These are phyloP conservation scores for Plectranthus barbatus DNA, from an alignment of 257 asterid species.

Conservation along the genomic window DNA sequence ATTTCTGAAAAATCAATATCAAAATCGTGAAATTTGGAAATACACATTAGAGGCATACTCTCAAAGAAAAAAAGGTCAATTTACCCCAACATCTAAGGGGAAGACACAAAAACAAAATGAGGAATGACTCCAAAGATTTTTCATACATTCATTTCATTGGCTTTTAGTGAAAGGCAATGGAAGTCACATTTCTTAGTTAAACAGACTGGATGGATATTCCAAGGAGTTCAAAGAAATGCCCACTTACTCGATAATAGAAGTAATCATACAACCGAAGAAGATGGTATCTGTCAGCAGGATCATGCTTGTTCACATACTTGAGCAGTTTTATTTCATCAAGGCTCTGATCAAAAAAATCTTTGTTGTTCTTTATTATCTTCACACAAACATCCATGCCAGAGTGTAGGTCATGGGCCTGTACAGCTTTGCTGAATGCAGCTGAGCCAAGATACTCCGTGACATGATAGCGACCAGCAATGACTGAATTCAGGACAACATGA, in stretches of 20 bases:
- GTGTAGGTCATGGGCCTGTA: conserved; percentile 98
- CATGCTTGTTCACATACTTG: conserved; percentile 91
- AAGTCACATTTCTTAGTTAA: background rate
- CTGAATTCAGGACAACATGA: conserved; percentile 80
- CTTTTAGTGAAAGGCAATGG: background rate
- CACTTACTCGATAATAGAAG: conserved; percentile 89
- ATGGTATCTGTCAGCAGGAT: conserved; percentile 97
- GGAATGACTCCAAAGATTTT: too few relatives aligned
- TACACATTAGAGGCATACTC: background rate
- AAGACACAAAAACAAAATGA: too few relatives aligned
- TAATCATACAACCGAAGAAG: conserved; percentile 90
- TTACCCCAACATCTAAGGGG: too few relatives aligned
- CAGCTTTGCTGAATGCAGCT: conserved; percentile 99
- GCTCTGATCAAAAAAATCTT: conserved; percentile 97
- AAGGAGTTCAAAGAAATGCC: conserved; percentile 5
- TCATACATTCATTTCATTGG: background rate
- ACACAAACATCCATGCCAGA: conserved; percentile 99
- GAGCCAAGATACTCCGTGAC: conserved; percentile 99
- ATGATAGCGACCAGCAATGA: conserved; percentile 93
- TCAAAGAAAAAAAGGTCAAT: background rate
- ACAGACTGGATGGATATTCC: background rate
- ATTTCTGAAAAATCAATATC: background rate
- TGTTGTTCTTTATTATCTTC: conserved; percentile 94
- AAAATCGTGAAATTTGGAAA: background rate
- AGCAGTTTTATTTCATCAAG: conserved; percentile 99